A percentile compares a stretch with the other conserved stretches of the same genome.
These are phyloP conservation scores for Quambalaria eucalypti DNA, from an alignment of 1,284 basidiomycete genomes.

Conservation along the genomic window DNA sequence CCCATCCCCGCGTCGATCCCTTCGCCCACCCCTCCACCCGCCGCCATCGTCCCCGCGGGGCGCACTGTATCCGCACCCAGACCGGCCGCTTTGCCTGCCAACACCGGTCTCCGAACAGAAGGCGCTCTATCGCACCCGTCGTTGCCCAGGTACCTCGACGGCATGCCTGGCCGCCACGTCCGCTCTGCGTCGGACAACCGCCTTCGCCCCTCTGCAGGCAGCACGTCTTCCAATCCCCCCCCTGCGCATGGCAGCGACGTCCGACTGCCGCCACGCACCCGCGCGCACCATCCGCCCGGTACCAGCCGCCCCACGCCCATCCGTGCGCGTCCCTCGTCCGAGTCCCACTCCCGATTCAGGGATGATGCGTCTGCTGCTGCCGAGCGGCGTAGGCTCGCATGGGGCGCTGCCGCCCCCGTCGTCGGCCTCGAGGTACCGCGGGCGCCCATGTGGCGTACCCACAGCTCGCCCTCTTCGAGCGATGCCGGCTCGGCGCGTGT, in stretches of 20 bases:
- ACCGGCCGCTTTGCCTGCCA: not conserved
- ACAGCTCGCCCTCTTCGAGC: not conserved
- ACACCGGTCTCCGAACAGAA: not conserved
- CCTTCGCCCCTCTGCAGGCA: too few species aligned
- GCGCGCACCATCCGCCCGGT: not conserved
- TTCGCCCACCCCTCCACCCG: not conserved
- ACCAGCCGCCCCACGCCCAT: not conserved
- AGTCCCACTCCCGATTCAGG: not conserved
- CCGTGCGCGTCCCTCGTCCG: not conserved
- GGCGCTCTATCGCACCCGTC: not conserved
- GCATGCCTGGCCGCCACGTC: too few species aligned
- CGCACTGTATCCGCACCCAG: not conserved
- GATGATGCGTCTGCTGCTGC: not conserved
- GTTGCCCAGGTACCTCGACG: too few species aligned
- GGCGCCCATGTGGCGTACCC: not conserved
- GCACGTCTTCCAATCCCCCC: not conserved
- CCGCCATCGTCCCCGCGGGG: not conserved
- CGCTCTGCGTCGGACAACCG: too few species aligned
- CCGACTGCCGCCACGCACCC: not conserved
- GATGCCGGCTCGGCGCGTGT: not conserved
- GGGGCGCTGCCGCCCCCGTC: not conserved
- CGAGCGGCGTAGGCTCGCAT: not conserved
- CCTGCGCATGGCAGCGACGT: not conserved
- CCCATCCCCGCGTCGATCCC: not conserved
- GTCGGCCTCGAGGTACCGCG: not conserved